Evolutionary conservation across 129 eudicot species (phyloP).

Genomic region (Artemisia tridentata): DNA sequence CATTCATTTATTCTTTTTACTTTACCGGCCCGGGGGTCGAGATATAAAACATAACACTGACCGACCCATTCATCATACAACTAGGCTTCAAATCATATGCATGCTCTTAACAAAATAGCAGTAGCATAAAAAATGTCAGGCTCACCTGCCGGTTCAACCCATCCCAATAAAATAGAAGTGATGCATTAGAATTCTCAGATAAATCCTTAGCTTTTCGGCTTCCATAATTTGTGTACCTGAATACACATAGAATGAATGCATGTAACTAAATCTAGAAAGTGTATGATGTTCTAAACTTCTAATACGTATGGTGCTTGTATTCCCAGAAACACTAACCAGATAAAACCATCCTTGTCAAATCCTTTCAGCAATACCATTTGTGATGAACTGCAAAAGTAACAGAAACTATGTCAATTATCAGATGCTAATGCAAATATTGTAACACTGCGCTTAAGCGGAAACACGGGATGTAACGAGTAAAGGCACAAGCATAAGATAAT

Average conservation of each 20-base stretch:
- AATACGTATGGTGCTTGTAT: slow-evolving; percentile 14
- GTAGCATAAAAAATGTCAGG: too few relatives aligned
- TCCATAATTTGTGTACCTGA: slow-evolving; percentile 92
- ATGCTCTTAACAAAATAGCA: too few relatives aligned
- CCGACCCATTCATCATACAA: too few relatives aligned
- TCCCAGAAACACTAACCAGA: slow-evolving; percentile 63
- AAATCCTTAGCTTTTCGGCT: slow-evolving; percentile 83
- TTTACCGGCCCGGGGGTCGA: too few relatives aligned
- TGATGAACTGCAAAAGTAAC: slow-evolving; percentile 62
- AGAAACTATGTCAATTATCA: slow-evolving; percentile 11
- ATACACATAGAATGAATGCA: not conserved
- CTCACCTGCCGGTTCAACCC: too few relatives aligned
- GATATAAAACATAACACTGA: too few relatives aligned
- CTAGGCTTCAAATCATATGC: too few relatives aligned
- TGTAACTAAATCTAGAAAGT: not conserved
- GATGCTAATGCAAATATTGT: too few relatives aligned
- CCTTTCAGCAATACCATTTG: slow-evolving; percentile 97
- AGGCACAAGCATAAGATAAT: too few relatives aligned
- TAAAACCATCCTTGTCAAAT: slow-evolving; percentile 82
- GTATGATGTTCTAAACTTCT: not conserved
- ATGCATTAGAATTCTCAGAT: slow-evolving; percentile 78
- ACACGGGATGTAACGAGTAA: too few relatives aligned
- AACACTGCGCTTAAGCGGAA: too few relatives aligned
- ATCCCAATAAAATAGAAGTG: slow-evolving; percentile 88
- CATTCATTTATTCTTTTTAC: too few relatives aligned